Evolutionary conservation across 1,284 basidiomycete genomes (phyloP), one percentile per base, ranked within the genome.

Genomic region (Apiotrichum veenhuisii): DNA sequence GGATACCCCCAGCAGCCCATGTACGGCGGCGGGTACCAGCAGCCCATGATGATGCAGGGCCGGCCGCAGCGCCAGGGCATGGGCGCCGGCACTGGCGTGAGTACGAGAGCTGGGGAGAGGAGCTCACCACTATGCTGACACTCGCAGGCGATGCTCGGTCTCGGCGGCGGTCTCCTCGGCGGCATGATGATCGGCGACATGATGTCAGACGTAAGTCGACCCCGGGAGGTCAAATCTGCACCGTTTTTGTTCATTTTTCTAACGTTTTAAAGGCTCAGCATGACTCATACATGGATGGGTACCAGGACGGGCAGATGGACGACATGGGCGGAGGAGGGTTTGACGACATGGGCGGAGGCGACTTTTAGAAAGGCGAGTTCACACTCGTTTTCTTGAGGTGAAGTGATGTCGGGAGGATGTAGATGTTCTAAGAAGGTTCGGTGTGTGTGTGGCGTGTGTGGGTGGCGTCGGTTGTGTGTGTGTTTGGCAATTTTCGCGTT

Each of bases 121-220:
- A 20, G 26, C 14, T 37, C 23, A 52, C 11, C 22, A 34, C 36
- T 20, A 10, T 25, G 5, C 41, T 3, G 41, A 34, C 10, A 50
- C 42, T 17, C 12, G 20, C 52, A 56, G 46, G 66, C 70, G n/a
- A 64, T 64, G 34, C 60, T 75, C 18, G 73, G 74, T 63, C 20
- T 67, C 10, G 75, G 74, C 50, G 75, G 74, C 64, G 74, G 73
- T 64, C 59, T 76, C 11, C 58, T 75, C 30, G 74, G 75, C 41
- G 75, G 75, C 45, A 75, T 77, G 74, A 64, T 76, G 66, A 54
- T 77, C 47, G 75, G 71, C 20, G 64, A 72, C 43, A 71, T 72
- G 68, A 72, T 74, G 23, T 30, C 52, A 1, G 64, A 72, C 57
- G 68, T 72, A 48, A 66, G 71, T 64, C 7, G n/a, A 36, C 27